phyloP scores from a whole-genome alignment of 495 filamentous ascomycete species.

The Evernia prunastri region DNA sequence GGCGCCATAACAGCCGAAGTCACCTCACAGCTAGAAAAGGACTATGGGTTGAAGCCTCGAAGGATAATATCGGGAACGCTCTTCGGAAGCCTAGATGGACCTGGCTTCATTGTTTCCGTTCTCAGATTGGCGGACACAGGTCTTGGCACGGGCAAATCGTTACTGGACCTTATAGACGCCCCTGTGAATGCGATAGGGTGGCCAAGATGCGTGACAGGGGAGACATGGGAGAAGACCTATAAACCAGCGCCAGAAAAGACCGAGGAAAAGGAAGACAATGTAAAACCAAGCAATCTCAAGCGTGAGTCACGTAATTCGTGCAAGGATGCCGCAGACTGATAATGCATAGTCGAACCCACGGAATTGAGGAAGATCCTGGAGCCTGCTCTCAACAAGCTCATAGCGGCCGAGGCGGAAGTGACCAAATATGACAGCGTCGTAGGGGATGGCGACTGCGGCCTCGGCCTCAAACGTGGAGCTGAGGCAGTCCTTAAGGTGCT shows the following conservation, averaged over 20 bases:
- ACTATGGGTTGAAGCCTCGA: conserved; percentile 65
- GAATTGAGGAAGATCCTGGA: conserved; percentile 53
- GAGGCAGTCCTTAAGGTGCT: conserved; percentile 73
- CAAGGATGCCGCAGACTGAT: conserved; percentile 1
- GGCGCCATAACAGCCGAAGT: conserved; percentile 86
- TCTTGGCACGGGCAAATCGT: conserved; percentile 64
- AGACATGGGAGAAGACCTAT: conserved; percentile 48
- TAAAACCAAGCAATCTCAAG: conserved; percentile 63
- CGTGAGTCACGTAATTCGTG: conserved; percentile 34
- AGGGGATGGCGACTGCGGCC: conserved; percentile 93
- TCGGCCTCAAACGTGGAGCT: conserved; percentile 82
- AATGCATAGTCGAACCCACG: conserved; percentile 48
- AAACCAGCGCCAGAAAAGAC: conserved; percentile 42
- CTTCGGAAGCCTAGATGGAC: conserved; percentile 85
- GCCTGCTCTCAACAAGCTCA: conserved; percentile 63
- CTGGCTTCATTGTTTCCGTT: conserved; percentile 85
- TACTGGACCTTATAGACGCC: conserved; percentile 83
- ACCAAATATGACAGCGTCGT: conserved; percentile 88
- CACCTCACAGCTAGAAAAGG: conserved; percentile 61
- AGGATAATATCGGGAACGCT: conserved; percentile 53
- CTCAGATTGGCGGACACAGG: conserved; percentile 76
- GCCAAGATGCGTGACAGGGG: conserved; percentile 58
- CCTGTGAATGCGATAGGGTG: conserved; percentile 82
- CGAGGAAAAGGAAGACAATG: conserved; percentile 46
- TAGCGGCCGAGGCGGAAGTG: conserved; percentile 73